phyloP scores from a whole-genome alignment of 192 early-diverging fungal species.

The Gigaspora rosea region DNA sequence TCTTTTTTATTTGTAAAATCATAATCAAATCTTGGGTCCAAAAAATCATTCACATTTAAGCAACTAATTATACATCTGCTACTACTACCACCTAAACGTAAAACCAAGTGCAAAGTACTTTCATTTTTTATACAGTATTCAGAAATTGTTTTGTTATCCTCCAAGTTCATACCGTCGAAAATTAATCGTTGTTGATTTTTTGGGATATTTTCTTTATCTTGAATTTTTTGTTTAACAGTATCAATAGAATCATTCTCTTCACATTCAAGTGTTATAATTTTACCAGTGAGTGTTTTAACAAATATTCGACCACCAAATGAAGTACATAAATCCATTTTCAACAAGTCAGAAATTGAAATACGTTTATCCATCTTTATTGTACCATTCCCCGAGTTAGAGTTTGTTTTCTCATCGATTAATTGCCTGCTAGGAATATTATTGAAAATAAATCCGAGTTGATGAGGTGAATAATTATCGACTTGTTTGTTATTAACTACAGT shows the following conservation, averaged over 20 bases:
- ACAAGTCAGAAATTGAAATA: too few species aligned
- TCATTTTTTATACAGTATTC: constrained; percentile 75
- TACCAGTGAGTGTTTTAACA: constrained; percentile 77
- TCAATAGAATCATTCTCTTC: constrained; percentile 68
- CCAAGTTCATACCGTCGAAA: constrained; percentile 71
- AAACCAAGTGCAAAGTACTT: constrained; percentile 64
- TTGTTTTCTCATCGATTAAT: too few species aligned
- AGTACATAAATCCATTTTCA: too few species aligned
- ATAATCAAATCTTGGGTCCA: constrained; percentile 12
- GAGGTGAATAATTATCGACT: too few species aligned
- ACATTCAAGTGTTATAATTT: constrained; percentile 85
- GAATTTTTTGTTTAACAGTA: constrained; percentile 71
- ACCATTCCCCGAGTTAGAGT: too few species aligned
- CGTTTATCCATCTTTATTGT: too few species aligned
- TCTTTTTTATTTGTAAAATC: constrained; percentile 23
- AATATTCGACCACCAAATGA: neutral
- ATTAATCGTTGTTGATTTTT: constrained; percentile 70
- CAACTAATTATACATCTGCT: neutral
- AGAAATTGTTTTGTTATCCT: constrained; percentile 60
- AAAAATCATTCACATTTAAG: neutral
- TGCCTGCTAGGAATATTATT: too few species aligned
- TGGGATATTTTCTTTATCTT: constrained; percentile 74
- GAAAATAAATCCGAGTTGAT: too few species aligned
- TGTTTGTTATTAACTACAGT: neutral
- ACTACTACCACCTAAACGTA: constrained; percentile 64